Evolutionary conservation across 345 rosid species (phyloP).

Genomic region (Populus nigra): DNA sequence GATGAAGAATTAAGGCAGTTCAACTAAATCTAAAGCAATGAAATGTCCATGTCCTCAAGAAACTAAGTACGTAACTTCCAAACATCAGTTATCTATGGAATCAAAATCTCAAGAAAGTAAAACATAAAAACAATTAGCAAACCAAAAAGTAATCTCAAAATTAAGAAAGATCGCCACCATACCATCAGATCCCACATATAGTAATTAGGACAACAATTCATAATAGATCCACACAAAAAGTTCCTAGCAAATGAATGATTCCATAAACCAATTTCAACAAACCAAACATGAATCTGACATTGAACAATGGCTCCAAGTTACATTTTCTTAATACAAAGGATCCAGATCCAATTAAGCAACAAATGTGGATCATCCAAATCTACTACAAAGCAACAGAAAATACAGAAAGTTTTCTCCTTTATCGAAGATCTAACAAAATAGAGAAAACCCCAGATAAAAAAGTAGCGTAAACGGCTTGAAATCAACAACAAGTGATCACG

Average conservation of each 20-base stretch:
- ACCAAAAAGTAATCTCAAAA: neutral
- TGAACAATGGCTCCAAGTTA: neutral
- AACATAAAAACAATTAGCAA: neutral
- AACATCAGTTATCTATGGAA: neutral
- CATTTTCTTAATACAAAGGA: neutral
- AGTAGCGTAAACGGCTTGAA: neutral
- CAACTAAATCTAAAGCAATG: neutral
- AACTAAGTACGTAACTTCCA: neutral
- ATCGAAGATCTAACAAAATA: slow-evolving; percentile 19
- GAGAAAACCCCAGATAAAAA: slow-evolving; percentile 10
- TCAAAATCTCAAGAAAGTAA: neutral
- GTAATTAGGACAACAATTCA: neutral
- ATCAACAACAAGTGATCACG: neutral
- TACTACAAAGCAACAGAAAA: neutral
- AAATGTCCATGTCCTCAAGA: neutral
- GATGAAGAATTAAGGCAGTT: neutral
- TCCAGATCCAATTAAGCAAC: slow-evolving; percentile 19
- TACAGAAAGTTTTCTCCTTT: neutral
- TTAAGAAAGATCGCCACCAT: neutral
- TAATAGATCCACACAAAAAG: neutral
- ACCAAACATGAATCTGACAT: neutral
- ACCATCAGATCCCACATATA: slow-evolving; percentile 9
- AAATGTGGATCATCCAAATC: slow-evolving; percentile 9
- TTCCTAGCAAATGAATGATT: neutral
- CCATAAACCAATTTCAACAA: neutral